Base-by-base conservation (phyloP, 805 yeast species). In the Wickerhamomyces bovis region DNA sequence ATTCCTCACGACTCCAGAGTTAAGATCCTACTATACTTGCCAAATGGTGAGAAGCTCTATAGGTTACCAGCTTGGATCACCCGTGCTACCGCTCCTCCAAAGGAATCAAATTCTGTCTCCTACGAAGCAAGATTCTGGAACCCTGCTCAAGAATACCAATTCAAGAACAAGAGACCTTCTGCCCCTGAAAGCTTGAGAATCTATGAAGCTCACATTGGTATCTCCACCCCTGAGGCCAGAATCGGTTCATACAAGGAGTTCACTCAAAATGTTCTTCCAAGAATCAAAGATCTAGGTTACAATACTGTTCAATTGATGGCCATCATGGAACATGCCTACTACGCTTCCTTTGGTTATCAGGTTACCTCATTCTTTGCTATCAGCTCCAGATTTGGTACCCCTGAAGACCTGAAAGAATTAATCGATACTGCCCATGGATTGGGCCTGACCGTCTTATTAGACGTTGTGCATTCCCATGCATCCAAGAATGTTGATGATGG, bases 331-430 rank as follows among this genome's bases (percentile, higher is more conserved):
- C 99, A 92, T 64, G 98, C 99, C 2, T 92, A 92, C 64, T 92
- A 92, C 64, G 99, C 97, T 1, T 88, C 96, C 2, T 92, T 92
- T 64, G 99, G 99, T n/a, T 92, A 92, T 64, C 99, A 92, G 66
- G 82, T 92, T 23, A 90, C 98, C 20, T 86, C 84, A 49, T 94
- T 92, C 63, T 92, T 86, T 64, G 97, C 98, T 2, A 74, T 78
- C 21, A 82, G 94, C 44, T 90, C 97, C 8, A 76, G 99, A 52
- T 94, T 74, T 58, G 99, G 99, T 25, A 80, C 97, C 0, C 98
- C 99, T 2, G 98, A 94, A 56, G 97, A 94, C 43, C 73, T 92
- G 59, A 90, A 87, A 66, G 89, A 86, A 64, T 78, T 92, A 54
- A 78, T 92, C 41, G 99, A 94, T 65, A 80, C 86, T 6, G 98